phyloP scores from a whole-genome alignment of 257 asterid species.

The Scutellaria barbata region DNA sequence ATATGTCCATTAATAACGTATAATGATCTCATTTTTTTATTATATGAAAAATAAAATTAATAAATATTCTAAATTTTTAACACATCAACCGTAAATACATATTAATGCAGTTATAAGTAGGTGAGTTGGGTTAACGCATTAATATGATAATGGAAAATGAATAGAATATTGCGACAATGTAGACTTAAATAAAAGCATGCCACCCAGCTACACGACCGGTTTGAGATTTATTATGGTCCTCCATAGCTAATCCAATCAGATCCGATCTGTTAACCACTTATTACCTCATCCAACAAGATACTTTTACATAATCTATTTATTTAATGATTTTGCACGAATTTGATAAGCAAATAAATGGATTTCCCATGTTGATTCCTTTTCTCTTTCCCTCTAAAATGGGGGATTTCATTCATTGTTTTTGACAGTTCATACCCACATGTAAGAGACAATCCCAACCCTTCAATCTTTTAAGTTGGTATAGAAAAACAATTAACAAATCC shows the following conservation, averaged over 20 bases:
- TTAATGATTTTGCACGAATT: not conserved
- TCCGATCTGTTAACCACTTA: constrained; percentile 51
- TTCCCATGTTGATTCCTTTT: constrained; percentile 38
- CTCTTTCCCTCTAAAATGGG: constrained; percentile 20
- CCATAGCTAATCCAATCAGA: constrained; percentile 44
- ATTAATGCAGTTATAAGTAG: too few relatives aligned
- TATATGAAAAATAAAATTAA: too few relatives aligned
- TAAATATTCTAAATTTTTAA: too few relatives aligned
- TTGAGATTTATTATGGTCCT: constrained; percentile 37
- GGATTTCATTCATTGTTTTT: constrained; percentile 44
- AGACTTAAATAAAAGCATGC: constrained; percentile 28
- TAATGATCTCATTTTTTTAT: too few relatives aligned
- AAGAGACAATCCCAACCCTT: constrained; percentile 17
- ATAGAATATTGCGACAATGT: too few relatives aligned
- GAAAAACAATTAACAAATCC: constrained; percentile 29
- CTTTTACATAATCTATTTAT: not conserved
- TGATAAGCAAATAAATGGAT: constrained; percentile 32
- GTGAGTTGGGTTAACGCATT: too few relatives aligned
- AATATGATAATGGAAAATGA: too few relatives aligned
- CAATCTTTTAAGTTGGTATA: constrained; percentile 33
- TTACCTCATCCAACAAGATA: constrained; percentile 43
- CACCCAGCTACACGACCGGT: constrained; percentile 49
- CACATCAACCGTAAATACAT: too few relatives aligned
- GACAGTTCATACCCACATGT: constrained; percentile 45
- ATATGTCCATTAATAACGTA: too few relatives aligned